Evolutionary conservation across 768 basidiomycete species (phyloP).

Genomic region (Lactifluus subvellereus): DNA sequence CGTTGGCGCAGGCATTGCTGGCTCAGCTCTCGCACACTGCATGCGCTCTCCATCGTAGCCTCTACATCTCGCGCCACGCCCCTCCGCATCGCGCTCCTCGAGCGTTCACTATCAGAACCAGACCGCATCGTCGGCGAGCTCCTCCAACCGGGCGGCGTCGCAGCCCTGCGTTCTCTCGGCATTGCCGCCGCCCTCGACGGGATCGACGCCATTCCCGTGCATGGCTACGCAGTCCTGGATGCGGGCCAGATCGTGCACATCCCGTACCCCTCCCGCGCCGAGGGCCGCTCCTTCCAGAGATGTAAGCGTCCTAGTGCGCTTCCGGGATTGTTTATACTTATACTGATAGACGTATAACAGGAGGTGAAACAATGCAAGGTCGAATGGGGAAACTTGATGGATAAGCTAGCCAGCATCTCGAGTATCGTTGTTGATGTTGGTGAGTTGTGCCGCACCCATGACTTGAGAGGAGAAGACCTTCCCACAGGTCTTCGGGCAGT

Average conservation of each 20-base stretch:
- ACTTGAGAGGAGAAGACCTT: no score
- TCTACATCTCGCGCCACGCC: constrained; percentile 41
- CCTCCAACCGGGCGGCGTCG: constrained; percentile 87
- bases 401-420: no score
- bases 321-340: no score
- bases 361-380: no score
- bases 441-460: no score
- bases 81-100: constrained; percentile 76
- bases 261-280: constrained; percentile 69
- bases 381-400: no score
- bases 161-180: constrained; percentile 67
- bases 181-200: constrained; percentile 68
- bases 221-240: constrained; percentile 82
- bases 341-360: no score
- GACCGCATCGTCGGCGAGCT: constrained; percentile 98
- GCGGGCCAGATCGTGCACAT: constrained; percentile 70
- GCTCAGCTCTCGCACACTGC: constrained; percentile 80
- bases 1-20: constrained; percentile 90
- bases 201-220: constrained; percentile 76
- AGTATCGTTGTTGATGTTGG: no score
- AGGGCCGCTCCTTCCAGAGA: constrained; percentile 79
- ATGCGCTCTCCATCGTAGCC: constrained; percentile 64
- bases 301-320: no score
- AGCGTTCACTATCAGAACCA: constrained; percentile 87
- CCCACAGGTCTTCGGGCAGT: no score